phyloP scores from a whole-genome alignment of 129 eudicot genomes.

The Flaveria ramosissima region DNA sequence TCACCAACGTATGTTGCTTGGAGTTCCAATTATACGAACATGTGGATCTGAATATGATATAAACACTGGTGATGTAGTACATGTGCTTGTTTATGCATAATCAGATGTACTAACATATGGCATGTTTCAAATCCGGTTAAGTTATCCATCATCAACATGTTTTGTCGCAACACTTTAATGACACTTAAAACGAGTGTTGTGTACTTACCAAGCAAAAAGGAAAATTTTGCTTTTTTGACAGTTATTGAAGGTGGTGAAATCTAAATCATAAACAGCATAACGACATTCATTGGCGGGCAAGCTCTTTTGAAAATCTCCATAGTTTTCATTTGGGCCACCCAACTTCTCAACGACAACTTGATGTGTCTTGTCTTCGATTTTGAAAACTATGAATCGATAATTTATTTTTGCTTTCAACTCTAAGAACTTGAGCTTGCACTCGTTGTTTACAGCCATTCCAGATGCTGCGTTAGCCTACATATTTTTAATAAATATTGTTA shows the following conservation, averaged over 20 bases:
- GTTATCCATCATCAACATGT: background rate
- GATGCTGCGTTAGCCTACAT: slow-evolving; percentile 46
- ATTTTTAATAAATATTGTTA: slow-evolving; percentile 12
- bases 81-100: background rate
- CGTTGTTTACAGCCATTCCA: slow-evolving; percentile 44
- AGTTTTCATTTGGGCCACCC: slow-evolving; percentile 39
- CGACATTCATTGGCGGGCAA: slow-evolving; percentile 57
- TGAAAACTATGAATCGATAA: slow-evolving; percentile 50
- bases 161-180: background rate
- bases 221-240: slow-evolving; percentile 54
- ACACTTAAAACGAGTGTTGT: background rate
- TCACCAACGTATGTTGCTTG: slow-evolving; percentile 56
- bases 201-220: slow-evolving; percentile 46
- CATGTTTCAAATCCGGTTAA: background rate
- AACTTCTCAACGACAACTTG: slow-evolving; percentile 50
- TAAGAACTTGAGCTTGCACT: slow-evolving; percentile 45
- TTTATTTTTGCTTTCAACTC: slow-evolving; percentile 48
- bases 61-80: background rate
- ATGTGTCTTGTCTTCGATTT: slow-evolving; percentile 45
- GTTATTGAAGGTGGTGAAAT: slow-evolving; percentile 46
- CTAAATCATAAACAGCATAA: slow-evolving; percentile 52
- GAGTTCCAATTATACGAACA: slow-evolving; percentile 43
- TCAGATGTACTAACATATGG: background rate
- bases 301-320: slow-evolving; percentile 37
- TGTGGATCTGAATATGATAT: background rate